Conservation (phyloP, 805 yeast genomes). For the Pichia manshurica region DNA sequence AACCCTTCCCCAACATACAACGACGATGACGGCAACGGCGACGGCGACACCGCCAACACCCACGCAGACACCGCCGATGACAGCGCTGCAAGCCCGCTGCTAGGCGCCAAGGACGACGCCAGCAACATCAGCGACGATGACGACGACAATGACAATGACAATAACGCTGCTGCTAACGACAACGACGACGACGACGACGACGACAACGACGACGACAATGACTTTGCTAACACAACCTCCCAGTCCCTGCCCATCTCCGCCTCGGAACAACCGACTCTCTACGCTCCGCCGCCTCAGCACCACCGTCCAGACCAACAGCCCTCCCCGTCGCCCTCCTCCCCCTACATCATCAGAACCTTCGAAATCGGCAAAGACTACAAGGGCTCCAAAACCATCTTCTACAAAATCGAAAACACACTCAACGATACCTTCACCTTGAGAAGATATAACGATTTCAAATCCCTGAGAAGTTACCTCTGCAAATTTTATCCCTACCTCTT, state of each 20-base stretch:
- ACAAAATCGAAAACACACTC: constrained; percentile 21
- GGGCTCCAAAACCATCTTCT: constrained; percentile 29
- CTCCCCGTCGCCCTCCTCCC: not conserved
- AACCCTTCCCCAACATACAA: not conserved
- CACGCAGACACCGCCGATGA: not conserved
- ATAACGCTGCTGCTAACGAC: not conserved
- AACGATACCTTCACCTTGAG: constrained; percentile 40
- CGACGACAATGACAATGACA: not conserved
- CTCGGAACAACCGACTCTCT: constrained; percentile 7
- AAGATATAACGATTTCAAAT: constrained; percentile 87
- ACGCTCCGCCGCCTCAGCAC: not conserved
- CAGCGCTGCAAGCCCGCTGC: not conserved
- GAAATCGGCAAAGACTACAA: constrained; percentile 24
- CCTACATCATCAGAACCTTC: constrained; percentile 16
- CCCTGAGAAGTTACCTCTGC: constrained; percentile 62
- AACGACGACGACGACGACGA: not conserved
- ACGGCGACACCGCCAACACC: not conserved
- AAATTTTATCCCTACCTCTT: constrained; percentile 79
- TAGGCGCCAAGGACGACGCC: not conserved
- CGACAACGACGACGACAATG: not conserved
- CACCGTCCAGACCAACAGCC: not conserved
- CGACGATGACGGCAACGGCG: constrained; percentile 2
- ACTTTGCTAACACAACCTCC: not conserved
- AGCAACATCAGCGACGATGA: not conserved
- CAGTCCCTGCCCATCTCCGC: not conserved